Evolutionary conservation across 441 rosid genomes (phyloP).

Genomic region (Gossypium trilobum): DNA sequence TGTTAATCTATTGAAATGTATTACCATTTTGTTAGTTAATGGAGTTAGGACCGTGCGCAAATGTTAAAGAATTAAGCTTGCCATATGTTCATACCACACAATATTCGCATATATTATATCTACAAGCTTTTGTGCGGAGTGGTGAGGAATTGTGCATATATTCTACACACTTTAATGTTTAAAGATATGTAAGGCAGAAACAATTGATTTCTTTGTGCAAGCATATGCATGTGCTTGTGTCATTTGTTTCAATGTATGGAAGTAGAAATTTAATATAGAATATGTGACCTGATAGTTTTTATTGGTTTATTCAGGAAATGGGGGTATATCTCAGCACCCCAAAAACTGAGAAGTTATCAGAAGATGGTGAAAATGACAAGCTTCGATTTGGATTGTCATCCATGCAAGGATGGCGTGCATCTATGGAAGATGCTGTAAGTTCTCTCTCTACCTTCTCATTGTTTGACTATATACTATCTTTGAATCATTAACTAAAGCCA

Average conservation of each 20-base stretch:
- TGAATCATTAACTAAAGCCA: neutral
- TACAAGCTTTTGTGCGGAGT: neutral
- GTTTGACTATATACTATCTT: neutral
- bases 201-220: neutral
- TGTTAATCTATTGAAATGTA: neutral
- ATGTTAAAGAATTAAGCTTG: neutral
- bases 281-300: neutral
- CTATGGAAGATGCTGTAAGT: constrained; percentile 68
- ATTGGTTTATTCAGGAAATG: constrained; percentile 26
- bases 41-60: neutral
- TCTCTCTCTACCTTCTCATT: neutral
- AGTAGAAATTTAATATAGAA: neutral
- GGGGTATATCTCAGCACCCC: constrained; percentile 57
- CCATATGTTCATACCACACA: neutral
- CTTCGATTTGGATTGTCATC: constrained; percentile 49
- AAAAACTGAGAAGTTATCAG: constrained; percentile 52
- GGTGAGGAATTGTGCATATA: neutral
- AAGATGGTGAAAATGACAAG: constrained; percentile 44
- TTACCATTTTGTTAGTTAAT: neutral
- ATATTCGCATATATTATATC: neutral
- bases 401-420: constrained; percentile 63
- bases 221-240: neutral
- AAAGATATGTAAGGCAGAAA: neutral
- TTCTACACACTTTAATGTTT: neutral
- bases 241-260: neutral